Evolutionary conservation across 148 eudicot genomes (phyloP).

Genomic region (Nyssa sinensis): DNA sequence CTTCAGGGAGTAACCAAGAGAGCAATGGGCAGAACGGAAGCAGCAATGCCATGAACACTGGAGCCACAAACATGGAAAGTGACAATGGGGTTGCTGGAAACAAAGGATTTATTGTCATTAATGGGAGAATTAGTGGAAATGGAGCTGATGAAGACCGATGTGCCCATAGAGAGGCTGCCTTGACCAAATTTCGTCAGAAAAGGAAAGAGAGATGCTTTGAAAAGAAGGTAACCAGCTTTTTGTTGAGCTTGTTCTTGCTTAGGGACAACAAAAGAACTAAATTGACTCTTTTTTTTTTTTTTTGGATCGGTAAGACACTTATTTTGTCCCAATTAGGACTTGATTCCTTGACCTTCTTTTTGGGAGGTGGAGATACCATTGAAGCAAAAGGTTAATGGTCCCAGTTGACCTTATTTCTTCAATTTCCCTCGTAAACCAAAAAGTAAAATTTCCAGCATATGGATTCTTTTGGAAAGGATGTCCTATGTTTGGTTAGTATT

Average conservation of each 20-base stretch:
- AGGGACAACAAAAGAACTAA: background rate
- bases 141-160: slow-evolving; percentile 19
- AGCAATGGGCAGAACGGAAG: slow-evolving; percentile 22
- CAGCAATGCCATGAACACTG: slow-evolving; percentile 9
- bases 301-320: too few species aligned
- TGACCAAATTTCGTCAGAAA: slow-evolving; percentile 32
- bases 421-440: too few species aligned
- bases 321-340: too few species aligned
- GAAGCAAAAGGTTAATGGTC: too few species aligned
- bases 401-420: too few species aligned
- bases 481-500: background rate
- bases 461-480: too few species aligned
- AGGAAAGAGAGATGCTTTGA: slow-evolving; percentile 39
- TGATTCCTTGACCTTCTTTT: too few species aligned
- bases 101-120: background rate
- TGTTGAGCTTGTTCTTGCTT: background rate
- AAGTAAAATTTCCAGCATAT: too few species aligned
- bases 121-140: slow-evolving; percentile 11
- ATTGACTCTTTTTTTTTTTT: background rate
- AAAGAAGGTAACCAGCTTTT: slow-evolving; percentile 26
- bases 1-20: slow-evolving; percentile 24
- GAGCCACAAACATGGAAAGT: slow-evolving; percentile 15
- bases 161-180: slow-evolving; percentile 27
- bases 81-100: slow-evolving; percentile 12
- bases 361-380: too few species aligned